Percentiles rank a stretch among this genome's conserved stretches.
Evolutionary conservation across 129 eudicot genomes (phyloP).

Genomic region (Artemisia annua): DNA sequence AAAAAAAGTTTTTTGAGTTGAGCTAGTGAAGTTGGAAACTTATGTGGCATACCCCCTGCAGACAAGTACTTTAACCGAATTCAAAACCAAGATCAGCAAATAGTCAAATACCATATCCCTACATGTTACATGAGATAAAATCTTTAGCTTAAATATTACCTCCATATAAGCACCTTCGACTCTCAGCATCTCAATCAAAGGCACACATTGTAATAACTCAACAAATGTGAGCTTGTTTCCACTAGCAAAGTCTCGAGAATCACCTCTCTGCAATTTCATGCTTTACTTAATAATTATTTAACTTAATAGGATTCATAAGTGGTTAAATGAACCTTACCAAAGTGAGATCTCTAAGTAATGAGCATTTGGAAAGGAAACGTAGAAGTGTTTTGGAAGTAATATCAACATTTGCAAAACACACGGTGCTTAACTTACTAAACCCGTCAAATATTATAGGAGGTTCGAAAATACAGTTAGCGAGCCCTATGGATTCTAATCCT

Average conservation of each 20-base stretch:
- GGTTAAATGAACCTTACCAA: background rate
- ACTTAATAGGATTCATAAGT: background rate
- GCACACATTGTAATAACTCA: background rate
- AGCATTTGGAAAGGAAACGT: background rate
- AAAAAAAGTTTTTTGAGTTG: background rate
- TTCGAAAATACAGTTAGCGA: background rate
- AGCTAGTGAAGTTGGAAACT: background rate
- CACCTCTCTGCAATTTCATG: background rate
- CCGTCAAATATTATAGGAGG: background rate
- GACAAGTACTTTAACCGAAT: background rate
- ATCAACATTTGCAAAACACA: background rate
- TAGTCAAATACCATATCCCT: background rate
- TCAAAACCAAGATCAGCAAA: background rate
- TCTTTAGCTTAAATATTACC: background rate
- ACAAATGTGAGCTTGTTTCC: background rate
- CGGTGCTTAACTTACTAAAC: background rate
- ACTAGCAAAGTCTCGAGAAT: background rate
- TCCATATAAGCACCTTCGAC: background rate
- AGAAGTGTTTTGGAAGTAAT: background rate
- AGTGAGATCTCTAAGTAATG: background rate
- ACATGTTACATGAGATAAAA: background rate
- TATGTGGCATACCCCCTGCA: background rate
- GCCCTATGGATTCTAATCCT: no score
- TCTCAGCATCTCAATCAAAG: background rate
- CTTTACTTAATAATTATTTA: background rate